Evolutionary conservation across 352 stramenopile species (phyloP).

Genomic region (Globisporangium lucens): DNA sequence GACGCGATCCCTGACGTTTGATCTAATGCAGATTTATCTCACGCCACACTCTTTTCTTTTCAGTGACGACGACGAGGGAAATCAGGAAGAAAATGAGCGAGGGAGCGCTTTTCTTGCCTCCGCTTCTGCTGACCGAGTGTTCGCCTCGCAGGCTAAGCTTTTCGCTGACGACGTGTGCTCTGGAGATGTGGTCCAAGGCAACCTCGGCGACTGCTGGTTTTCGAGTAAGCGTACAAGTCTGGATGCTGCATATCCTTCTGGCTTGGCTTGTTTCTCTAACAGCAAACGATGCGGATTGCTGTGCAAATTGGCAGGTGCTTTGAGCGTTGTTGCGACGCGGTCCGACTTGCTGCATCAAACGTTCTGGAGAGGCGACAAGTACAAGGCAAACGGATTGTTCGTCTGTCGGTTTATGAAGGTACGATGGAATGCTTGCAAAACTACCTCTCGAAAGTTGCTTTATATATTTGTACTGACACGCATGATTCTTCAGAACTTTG

Average conservation of each 20-base stretch:
- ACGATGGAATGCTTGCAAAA: background rate
- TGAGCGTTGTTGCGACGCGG: conserved; percentile 85
- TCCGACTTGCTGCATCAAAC: conserved; percentile 74
- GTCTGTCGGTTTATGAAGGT: conserved; percentile 93
- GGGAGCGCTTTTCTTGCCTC: conserved; percentile 18
- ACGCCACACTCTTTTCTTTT: background rate
- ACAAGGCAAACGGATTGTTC: conserved; percentile 78
- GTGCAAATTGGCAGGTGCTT: conserved; percentile 48
- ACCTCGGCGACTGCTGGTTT: conserved; percentile 92
- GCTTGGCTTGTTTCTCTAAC: background rate
- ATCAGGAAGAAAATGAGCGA: conserved; percentile 30
- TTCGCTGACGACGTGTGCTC: conserved; percentile 78
- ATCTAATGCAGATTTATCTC: background rate
- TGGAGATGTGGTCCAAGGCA: conserved; percentile 87
- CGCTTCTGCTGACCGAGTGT: conserved; percentile 31
- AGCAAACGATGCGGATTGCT: background rate
- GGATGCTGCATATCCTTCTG: background rate
- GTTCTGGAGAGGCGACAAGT: conserved; percentile 73
- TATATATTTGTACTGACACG: background rate
- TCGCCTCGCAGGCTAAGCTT: conserved; percentile 59
- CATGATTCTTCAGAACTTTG: conserved; percentile 59
- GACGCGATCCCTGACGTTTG: background rate
- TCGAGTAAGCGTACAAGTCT: conserved; percentile 43
- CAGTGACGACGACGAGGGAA: conserved; percentile 21
- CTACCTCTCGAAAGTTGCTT: background rate